These are phyloP conservation scores for Solanum chiquidenum DNA, from an alignment of 257 asterid genomes.

Conservation along the genomic window DNA sequence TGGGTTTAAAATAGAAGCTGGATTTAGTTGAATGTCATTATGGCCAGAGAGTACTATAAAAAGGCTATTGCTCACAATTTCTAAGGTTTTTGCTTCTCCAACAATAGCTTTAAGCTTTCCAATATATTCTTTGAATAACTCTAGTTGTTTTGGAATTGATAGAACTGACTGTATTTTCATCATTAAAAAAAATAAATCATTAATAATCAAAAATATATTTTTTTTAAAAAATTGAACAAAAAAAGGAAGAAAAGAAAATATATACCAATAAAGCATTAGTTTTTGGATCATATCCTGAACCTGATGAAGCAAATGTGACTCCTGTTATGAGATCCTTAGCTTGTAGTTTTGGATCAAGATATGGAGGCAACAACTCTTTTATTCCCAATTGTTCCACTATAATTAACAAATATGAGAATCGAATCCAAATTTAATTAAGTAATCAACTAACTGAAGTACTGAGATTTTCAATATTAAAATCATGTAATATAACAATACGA, in stretches of 20 bases:
- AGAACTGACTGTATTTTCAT: slow-evolving; percentile 3
- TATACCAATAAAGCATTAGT: slow-evolving; percentile 31
- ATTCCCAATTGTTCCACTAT: slow-evolving; percentile 46
- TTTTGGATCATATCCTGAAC: slow-evolving; percentile 49
- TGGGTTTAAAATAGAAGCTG: too few relatives aligned
- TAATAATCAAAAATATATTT: background rate
- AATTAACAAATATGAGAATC: background rate
- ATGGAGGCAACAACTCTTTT: slow-evolving; percentile 35
- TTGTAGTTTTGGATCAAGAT: slow-evolving; percentile 37
- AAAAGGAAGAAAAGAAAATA: background rate
- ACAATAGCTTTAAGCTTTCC: slow-evolving; percentile 1
- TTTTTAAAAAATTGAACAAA: background rate
- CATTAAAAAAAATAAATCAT: background rate
- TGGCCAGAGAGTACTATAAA: slow-evolving; percentile 9
- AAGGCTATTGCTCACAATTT: slow-evolving; percentile 1
- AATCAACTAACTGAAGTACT: too few relatives aligned
- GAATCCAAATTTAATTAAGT: too few relatives aligned
- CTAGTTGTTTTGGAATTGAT: slow-evolving; percentile 6
- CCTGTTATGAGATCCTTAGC: slow-evolving; percentile 55
- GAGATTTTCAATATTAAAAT: too few relatives aligned
- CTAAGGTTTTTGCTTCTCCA: slow-evolving; percentile 11
- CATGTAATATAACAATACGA: background rate
- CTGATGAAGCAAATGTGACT: slow-evolving; percentile 55
- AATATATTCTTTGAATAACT: slow-evolving; percentile 17
- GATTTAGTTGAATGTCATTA: background rate